Evolutionary conservation across 106 monocot species (phyloP), one percentile per base, ranked within the genome.

Genomic region (Chionographis japonica): DNA sequence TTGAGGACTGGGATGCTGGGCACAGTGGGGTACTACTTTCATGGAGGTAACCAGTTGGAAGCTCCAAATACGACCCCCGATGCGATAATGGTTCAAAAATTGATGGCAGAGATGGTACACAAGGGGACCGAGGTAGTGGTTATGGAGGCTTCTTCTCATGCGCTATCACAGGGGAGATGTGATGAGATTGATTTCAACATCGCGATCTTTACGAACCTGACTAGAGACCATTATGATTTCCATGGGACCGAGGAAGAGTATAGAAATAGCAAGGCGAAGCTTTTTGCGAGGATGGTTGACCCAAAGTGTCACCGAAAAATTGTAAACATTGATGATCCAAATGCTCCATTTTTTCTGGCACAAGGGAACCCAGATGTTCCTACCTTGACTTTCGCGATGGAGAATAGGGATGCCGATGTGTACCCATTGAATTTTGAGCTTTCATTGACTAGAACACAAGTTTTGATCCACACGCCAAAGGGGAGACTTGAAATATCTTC

Each of bases 61-160:
- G 76, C 52, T 4, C 54, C 62, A 3, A 76, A 68, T 56, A 76
- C 68, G 9, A 76, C 76, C 40, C 76, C 76, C 18, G 76, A 76
- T 56, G 76, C 76, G 4, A 55, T 69, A 36, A 76, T 62, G 3
- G 76, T 69, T 36, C 76, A 76, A 14, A 62, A 69, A 37, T 43
- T 76, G 10, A 69, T 76, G 76, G 68, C 76, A 14, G 63, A 61
- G 55, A 76, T 76, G 76, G 68, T 62, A 37, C 15, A 36, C 12
- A 63, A 68, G 35, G 63, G 68, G 39, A 50, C 76, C n/a, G 42
- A 63, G 36, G 61, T 69, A 35, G 36, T 76, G 35, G 62, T 76
- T 39, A 69, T 75, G 68, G 75, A 75, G 67, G 68, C 68, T 42
- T 75, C 75, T 61, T 75, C 75, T 61, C 75, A 75, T 37, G 76